Evolutionary conservation across 2,329 filamentous ascomycete genomes (phyloP).

Genomic region (Fusarium mangiferae): DNA sequence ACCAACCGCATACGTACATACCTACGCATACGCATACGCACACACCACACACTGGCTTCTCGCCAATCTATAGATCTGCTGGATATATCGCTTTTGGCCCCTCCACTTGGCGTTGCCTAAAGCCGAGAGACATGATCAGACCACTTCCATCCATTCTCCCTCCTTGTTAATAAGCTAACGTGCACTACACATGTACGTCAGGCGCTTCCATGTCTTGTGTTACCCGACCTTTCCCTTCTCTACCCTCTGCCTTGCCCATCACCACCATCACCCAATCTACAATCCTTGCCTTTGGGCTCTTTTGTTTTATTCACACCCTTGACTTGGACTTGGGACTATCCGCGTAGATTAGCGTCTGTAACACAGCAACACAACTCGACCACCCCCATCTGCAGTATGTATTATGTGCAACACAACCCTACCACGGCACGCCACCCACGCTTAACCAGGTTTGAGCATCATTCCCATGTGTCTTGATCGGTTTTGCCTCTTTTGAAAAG

Average conservation of each 20-base stretch:
- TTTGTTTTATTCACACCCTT: slow-evolving; percentile 37
- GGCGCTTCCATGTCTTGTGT: slow-evolving; percentile 35
- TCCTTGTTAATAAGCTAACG: slow-evolving; percentile 21
- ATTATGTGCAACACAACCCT: slow-evolving; percentile 30
- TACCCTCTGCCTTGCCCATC: slow-evolving; percentile 27
- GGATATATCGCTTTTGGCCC: neutral
- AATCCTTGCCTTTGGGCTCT: slow-evolving; percentile 27
- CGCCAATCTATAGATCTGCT: slow-evolving; percentile 31
- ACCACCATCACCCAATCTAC: slow-evolving; percentile 21
- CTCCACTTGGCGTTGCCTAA: slow-evolving; percentile 32
- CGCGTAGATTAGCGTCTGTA: slow-evolving; percentile 37
- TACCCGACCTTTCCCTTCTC: slow-evolving; percentile 38
- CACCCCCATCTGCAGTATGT: slow-evolving; percentile 23
- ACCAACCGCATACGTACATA: slow-evolving; percentile 5
- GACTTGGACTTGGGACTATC: slow-evolving; percentile 9
- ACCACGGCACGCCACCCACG: slow-evolving; percentile 33
- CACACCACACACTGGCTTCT: slow-evolving; percentile 20
- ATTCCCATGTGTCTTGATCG: slow-evolving; percentile 36
- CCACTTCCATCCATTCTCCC: slow-evolving; percentile 10
- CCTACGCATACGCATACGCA: slow-evolving; percentile 2
- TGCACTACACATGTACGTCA: slow-evolving; percentile 28
- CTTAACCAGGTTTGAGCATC: slow-evolving; percentile 28
- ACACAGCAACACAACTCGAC: slow-evolving; percentile 36
- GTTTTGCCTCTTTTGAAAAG: slow-evolving; percentile 12
- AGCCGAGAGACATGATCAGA: slow-evolving; percentile 21